phyloP scores from a whole-genome alignment of 108 stramenopile species.

The Cylindrotheca closterium region DNA sequence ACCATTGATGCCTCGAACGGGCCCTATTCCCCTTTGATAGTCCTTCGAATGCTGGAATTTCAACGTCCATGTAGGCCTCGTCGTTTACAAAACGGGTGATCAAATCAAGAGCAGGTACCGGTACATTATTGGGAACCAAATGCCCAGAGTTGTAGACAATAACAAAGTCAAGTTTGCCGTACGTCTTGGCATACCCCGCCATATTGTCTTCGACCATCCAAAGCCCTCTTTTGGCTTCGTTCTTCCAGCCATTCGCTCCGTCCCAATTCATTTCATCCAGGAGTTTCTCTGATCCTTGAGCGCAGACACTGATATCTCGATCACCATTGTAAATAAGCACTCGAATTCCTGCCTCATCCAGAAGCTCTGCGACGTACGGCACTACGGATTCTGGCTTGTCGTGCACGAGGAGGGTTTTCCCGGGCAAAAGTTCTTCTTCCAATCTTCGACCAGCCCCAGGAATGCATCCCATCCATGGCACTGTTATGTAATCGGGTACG shows the following conservation, averaged over 20 bases:
- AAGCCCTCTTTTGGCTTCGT: conserved; percentile 38
- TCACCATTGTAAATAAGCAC: conserved; percentile 77
- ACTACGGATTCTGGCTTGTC: conserved; percentile 58
- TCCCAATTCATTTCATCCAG: conserved; percentile 68
- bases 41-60: conserved; percentile 27
- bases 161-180: conserved; percentile 51
- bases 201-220: conserved; percentile 52
- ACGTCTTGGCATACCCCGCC: conserved; percentile 57
- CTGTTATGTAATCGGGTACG: conserved; percentile 28
- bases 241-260: conserved; percentile 48
- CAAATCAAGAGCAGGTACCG: conserved; percentile 48
- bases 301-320: conserved; percentile 55
- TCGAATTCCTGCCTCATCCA: conserved; percentile 67
- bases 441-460: conserved; percentile 64
- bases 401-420: conserved; percentile 46
- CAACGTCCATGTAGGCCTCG: conserved; percentile 38
- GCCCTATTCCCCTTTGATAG: not conserved
- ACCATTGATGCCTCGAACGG: not conserved
- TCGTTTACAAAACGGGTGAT: conserved; percentile 49
- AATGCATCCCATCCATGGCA: conserved; percentile 40
- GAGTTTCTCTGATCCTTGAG: conserved; percentile 59
- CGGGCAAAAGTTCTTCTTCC: conserved; percentile 1
- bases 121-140: conserved; percentile 66
- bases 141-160: conserved; percentile 68
- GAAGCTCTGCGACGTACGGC: conserved; percentile 67